Percentiles rank a stretch among this genome's conserved stretches.
Conservation (phyloP, 345 rosid genomes). For the Moricandia arvensis region DNA sequence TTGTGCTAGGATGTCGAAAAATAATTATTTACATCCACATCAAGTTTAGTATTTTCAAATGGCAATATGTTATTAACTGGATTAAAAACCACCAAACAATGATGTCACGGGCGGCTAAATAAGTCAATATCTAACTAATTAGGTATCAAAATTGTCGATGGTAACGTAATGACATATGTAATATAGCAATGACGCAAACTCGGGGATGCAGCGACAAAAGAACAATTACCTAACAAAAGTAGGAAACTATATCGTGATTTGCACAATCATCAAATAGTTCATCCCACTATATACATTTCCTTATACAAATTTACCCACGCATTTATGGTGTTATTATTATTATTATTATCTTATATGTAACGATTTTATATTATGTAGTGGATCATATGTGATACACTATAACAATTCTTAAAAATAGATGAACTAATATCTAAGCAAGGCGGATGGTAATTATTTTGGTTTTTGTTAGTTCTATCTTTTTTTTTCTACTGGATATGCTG, state of each 20-base stretch:
- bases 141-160: neutral
- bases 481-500: neutral
- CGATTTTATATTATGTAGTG: neutral
- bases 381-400: neutral
- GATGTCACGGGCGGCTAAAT: slow-evolving; percentile 1
- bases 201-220: slow-evolving; percentile 15
- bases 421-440: neutral
- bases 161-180: slow-evolving; percentile 20
- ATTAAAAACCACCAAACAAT: neutral
- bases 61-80: neutral
- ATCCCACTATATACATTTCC: neutral
- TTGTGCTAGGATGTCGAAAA: neutral
- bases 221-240: slow-evolving; percentile 36
- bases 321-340: neutral
- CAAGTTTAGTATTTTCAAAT: neutral
- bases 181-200: slow-evolving; percentile 23
- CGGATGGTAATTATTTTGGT: neutral
- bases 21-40: too few species aligned
- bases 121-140: slow-evolving; percentile 1
- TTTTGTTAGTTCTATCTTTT: neutral
- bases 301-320: neutral
- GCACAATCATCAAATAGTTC: slow-evolving; percentile 16
- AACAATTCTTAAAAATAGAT: neutral
- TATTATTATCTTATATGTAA: neutral
- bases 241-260: slow-evolving; percentile 18